Percentiles rank a stretch among this genome's conserved stretches.
Evolutionary conservation across 75 land plant species (phyloP).

Genomic region (Pinus tabuliformis): DNA sequence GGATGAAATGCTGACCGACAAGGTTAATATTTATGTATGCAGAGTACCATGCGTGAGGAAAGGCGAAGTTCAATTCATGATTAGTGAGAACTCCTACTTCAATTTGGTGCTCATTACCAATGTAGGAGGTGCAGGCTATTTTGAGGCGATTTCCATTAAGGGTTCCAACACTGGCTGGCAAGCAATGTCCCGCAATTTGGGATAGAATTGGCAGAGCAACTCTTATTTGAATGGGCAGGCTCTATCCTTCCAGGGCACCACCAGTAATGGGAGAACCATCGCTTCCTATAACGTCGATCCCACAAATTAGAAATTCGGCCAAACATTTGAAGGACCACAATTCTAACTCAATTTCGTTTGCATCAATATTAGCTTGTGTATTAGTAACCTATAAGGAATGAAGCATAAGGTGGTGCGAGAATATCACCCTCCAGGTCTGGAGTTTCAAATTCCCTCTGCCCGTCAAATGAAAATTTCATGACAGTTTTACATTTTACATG

Average conservation of each 20-base stretch:
- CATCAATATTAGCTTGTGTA: too few relatives aligned
- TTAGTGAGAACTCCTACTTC: slow-evolving; percentile 18
- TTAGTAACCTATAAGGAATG: too few relatives aligned
- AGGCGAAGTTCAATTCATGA: slow-evolving; percentile 19
- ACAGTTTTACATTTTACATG: too few relatives aligned
- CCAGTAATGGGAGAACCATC: slow-evolving; percentile 15
- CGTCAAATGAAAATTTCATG: too few relatives aligned
- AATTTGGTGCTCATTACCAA: slow-evolving; percentile 19
- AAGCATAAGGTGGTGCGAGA: too few relatives aligned
- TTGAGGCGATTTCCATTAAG: slow-evolving; percentile 18
- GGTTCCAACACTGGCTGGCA: slow-evolving; percentile 18
- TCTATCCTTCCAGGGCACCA: slow-evolving; percentile 21
- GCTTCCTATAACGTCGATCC: slow-evolving; percentile 11
- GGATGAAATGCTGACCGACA: too few relatives aligned
- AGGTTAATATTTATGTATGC: too few relatives aligned
- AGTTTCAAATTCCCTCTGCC: too few relatives aligned
- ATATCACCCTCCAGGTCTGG: too few relatives aligned
- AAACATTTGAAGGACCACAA: slow-evolving; percentile 12
- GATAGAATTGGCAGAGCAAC: slow-evolving; percentile 28
- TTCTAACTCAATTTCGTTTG: not conserved
- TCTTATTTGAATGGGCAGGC: slow-evolving; percentile 8
- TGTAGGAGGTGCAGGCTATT: slow-evolving; percentile 22
- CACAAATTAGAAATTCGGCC: slow-evolving; percentile 17
- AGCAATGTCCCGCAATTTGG: slow-evolving; percentile 23
- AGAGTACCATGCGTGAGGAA: slow-evolving; percentile 18